Percentiles rank a stretch among this genome's conserved stretches.
These are phyloP conservation scores for Aquilaria yunnanensis DNA, from an alignment of 345 rosid genomes.

Conservation along the genomic window DNA sequence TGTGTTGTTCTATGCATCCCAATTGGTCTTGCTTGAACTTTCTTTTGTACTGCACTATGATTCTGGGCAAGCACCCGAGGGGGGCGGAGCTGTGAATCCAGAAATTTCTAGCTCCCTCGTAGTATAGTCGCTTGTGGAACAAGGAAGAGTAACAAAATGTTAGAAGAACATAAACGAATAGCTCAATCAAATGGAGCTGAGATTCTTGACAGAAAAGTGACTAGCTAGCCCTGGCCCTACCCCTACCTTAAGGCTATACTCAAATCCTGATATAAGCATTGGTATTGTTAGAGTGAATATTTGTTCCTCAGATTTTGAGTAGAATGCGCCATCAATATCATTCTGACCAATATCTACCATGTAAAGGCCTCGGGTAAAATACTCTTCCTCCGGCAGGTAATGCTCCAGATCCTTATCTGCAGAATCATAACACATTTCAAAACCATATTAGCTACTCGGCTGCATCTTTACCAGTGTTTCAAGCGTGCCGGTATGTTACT, in stretches of 20 bases:
- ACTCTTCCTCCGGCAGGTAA: constrained; percentile 25
- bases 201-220: neutral
- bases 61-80: constrained; percentile 47
- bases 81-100: constrained; percentile 53
- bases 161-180: neutral
- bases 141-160: neutral
- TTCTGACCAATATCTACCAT: constrained; percentile 48
- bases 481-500: too few species aligned
- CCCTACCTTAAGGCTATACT: constrained; percentile 32
- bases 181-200: too few species aligned
- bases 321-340: constrained; percentile 35
- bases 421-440: neutral
- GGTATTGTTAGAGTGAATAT: constrained; percentile 23
- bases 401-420: constrained; percentile 22
- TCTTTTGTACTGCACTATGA: constrained; percentile 14
- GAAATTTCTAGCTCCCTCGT: constrained; percentile 39
- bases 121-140: constrained; percentile 25
- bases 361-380: constrained; percentile 32
- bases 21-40: constrained; percentile 26
- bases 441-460: neutral
- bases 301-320: constrained; percentile 26
- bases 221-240: neutral
- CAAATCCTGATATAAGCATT: constrained; percentile 21
- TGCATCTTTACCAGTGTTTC: neutral
- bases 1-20: constrained; percentile 32